Evolutionary conservation across 768 basidiomycete genomes (phyloP).

Genomic region (Mycena floridula): DNA sequence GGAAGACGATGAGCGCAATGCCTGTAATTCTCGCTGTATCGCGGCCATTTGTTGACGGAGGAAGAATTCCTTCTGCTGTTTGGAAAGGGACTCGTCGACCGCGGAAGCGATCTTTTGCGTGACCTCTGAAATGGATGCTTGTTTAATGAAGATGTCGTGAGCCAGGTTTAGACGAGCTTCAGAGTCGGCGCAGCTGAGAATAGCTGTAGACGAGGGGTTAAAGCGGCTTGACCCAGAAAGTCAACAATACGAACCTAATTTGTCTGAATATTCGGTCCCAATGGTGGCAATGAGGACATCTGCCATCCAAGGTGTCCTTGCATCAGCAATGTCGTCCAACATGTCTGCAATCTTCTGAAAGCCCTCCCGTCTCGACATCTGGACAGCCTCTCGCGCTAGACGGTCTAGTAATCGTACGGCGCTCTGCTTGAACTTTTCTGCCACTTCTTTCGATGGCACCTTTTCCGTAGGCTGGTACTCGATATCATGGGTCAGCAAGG

Average conservation of each 20-base stretch:
- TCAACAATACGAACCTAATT: conserved; percentile 46
- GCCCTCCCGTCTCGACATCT: conserved; percentile 53
- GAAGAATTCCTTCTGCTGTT: conserved; percentile 86
- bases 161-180: conserved; percentile 62
- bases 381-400: conserved; percentile 43
- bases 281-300: conserved; percentile 68
- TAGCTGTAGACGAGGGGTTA: conserved; percentile 35
- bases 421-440: conserved; percentile 64
- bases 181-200: conserved; percentile 53
- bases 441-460: conserved; percentile 44
- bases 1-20: conserved; percentile 12
- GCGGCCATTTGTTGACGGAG: conserved; percentile 78
- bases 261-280: conserved; percentile 63
- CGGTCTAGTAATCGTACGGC: conserved; percentile 64
- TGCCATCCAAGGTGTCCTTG: conserved; percentile 66
- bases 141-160: conserved; percentile 67
- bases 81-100: conserved; percentile 79
- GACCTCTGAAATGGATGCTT: conserved; percentile 73
- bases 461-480: conserved; percentile 39
- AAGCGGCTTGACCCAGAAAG: conserved; percentile 4
- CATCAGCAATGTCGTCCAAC: conserved; percentile 65
- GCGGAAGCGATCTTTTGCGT: conserved; percentile 75
- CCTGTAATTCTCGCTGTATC: conserved; percentile 56
- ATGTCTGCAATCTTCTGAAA: conserved; percentile 65
- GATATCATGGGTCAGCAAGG: conserved; percentile 35